Percentiles rank a stretch among this genome's conserved stretches.
These are phyloP conservation scores for Malus fusca DNA, from an alignment of 306 rosid species.

Conservation along the genomic window DNA sequence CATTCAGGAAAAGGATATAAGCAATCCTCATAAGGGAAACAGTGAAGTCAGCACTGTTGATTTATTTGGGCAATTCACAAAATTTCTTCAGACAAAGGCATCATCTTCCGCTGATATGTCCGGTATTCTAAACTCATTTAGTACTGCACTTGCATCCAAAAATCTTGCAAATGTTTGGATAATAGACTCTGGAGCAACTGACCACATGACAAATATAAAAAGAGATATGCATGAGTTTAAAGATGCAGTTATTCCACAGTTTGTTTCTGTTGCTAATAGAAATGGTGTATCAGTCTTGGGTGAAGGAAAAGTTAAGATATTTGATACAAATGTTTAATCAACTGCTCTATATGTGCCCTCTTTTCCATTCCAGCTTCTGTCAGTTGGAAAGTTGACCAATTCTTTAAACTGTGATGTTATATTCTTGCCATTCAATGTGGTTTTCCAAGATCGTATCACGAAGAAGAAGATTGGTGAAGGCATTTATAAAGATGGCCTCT, in stretches of 20 bases:
- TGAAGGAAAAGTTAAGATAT: neutral
- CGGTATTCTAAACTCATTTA: too few species aligned
- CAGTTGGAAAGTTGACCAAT: neutral
- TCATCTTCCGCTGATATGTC: too few species aligned
- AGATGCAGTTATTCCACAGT: neutral
- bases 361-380: neutral
- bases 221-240: too few species aligned
- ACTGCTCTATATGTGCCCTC: neutral
- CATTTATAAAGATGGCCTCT: neutral
- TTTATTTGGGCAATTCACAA: too few species aligned
- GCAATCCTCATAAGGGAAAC: too few species aligned
- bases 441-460: neutral
- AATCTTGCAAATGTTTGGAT: too few species aligned
- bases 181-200: too few species aligned
- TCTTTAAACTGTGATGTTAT: neutral
- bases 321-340: neutral
- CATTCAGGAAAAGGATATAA: rapidly evolving
- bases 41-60: too few species aligned
- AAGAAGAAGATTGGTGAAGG: neutral
- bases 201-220: too few species aligned
- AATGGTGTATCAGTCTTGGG: neutral
- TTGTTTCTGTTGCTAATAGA: neutral
- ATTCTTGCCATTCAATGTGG: neutral
- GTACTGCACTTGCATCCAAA: too few species aligned
- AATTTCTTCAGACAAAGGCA: too few species aligned